These are phyloP conservation scores for Helichrysum umbraculigerum DNA, from an alignment of 129 eudicot genomes.

Conservation along the genomic window DNA sequence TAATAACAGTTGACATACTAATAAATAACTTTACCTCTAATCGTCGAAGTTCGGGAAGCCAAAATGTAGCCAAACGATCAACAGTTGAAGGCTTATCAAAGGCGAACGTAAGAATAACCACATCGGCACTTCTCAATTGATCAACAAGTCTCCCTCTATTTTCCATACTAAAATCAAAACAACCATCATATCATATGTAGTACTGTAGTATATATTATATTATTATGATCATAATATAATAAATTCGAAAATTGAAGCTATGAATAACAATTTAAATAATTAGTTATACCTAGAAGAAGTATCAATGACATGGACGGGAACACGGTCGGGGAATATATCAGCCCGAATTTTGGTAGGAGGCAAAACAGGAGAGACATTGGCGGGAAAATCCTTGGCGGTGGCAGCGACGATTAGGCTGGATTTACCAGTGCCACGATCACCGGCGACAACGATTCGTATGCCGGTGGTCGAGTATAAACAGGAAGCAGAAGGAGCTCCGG, in stretches of 20 bases:
- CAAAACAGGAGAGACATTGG: conserved; percentile 65
- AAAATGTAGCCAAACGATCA: conserved; percentile 64
- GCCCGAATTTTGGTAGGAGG: conserved; percentile 73
- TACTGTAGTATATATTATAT: too few species aligned
- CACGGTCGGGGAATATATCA: conserved; percentile 72
- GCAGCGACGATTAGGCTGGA: conserved; percentile 78
- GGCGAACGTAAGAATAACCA: conserved; percentile 80
- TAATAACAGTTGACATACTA: too few species aligned
- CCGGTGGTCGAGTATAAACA: conserved; percentile 32
- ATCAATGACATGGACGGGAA: conserved; percentile 73
- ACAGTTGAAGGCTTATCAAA: conserved; percentile 78
- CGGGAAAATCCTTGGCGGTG: conserved; percentile 56
- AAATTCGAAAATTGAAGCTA: too few species aligned
- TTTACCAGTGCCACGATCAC: conserved; percentile 79
- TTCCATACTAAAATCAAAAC: conserved; percentile 54
- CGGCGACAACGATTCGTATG: conserved; percentile 85
- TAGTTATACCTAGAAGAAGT: conserved; percentile 63
- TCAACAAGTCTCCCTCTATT: conserved; percentile 58
- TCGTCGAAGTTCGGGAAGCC: conserved; percentile 92
- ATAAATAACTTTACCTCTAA: conserved; percentile 62
- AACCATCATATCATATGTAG: background rate
- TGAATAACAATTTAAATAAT: too few species aligned
- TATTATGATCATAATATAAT: too few species aligned
- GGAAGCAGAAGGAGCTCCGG: conserved; percentile 16
- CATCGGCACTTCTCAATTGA: conserved; percentile 81